These are phyloP conservation scores for Starmerella powellii DNA, from an alignment of 805 yeast genomes.

Conservation along the genomic window DNA sequence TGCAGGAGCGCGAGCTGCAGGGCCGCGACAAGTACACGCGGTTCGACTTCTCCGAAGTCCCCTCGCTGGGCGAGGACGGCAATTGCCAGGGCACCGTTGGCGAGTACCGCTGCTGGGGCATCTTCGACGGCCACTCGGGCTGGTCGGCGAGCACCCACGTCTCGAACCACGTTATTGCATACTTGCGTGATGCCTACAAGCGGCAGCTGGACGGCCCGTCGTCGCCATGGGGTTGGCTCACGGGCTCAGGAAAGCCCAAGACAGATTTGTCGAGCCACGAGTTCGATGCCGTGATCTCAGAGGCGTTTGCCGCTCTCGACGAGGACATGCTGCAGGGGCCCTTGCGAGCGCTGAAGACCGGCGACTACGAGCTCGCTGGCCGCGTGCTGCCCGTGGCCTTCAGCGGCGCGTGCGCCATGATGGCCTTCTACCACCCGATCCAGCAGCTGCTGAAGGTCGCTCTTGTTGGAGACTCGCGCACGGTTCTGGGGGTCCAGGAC, in stretches of 20 bases:
- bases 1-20: constrained; percentile 2
- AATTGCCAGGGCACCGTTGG: constrained; percentile 57
- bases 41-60: constrained; percentile 14
- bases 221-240: constrained; percentile 4
- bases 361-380: constrained; percentile 58
- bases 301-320: constrained; percentile 71
- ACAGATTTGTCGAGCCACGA: constrained; percentile 50
- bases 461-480: constrained; percentile 91
- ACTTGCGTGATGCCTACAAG: constrained; percentile 47
- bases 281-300: constrained; percentile 65
- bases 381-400: constrained; percentile 58
- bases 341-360: constrained; percentile 47
- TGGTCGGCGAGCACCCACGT: constrained; percentile 78
- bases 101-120: constrained; percentile 54
- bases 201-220: constrained; percentile 35
- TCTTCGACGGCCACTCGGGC: constrained; percentile 95
- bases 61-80: constrained; percentile 18
- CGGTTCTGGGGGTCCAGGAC: constrained; percentile 55
- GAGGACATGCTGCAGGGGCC: constrained; percentile 69
- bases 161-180: constrained; percentile 59
- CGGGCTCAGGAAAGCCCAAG: constrained; percentile 28
- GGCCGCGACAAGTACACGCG: constrained; percentile 5
- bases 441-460: constrained; percentile 68
- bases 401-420: constrained; percentile 75
- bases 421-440: constrained; percentile 71